Evolutionary conservation across 2,329 filamentous ascomycete genomes (phyloP).

Genomic region (Xylaria sp.): DNA sequence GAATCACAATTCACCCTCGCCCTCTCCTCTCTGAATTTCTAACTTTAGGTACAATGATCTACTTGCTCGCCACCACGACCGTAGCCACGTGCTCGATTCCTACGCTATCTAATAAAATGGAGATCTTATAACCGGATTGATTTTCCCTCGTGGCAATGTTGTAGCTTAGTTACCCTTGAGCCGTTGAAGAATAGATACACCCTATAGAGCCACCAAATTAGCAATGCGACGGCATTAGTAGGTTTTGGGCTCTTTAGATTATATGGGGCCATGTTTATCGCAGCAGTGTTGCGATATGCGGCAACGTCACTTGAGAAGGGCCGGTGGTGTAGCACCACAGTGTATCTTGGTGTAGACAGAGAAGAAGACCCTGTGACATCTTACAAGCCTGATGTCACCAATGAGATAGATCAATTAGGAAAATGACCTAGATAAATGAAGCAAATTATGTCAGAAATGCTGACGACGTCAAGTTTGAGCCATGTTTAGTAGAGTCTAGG

Average conservation of each 20-base stretch:
- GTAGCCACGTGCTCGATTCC: constrained; percentile 4
- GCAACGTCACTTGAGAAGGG: neutral
- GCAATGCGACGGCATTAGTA: neutral
- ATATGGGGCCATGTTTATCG: no score
- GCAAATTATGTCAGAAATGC: constrained; percentile 4
- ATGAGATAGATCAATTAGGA: neutral
- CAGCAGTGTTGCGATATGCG: no score
- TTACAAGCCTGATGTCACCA: neutral
- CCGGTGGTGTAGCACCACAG: neutral
- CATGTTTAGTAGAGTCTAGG: neutral
- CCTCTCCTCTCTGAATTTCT: neutral
- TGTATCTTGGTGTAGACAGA: no score
- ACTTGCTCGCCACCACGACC: neutral
- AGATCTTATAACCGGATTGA: neutral
- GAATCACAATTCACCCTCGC: neutral
- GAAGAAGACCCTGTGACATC: neutral
- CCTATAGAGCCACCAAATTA: neutral
- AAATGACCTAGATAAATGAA: neutral
- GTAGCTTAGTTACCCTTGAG: neutral
- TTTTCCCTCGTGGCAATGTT: neutral
- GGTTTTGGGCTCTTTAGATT: neutral
- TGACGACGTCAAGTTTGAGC: constrained; percentile 1
- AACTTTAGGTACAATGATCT: neutral
- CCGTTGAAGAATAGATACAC: neutral
- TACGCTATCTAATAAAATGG: no score